Evolutionary conservation across 1,284 basidiomycete genomes (phyloP).

Genomic region (Leucocoprinus gongylophorus): DNA sequence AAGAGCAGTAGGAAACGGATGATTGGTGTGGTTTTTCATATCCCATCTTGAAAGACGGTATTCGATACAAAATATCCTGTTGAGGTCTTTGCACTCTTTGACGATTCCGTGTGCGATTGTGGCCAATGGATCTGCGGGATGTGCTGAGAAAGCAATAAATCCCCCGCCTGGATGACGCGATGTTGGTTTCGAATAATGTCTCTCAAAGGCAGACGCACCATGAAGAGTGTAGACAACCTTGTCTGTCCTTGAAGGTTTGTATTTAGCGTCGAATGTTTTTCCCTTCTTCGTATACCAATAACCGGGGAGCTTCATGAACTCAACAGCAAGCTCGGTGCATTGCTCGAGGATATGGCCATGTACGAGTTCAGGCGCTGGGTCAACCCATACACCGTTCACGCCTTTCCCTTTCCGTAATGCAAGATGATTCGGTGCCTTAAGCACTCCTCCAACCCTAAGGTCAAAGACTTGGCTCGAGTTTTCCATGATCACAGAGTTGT

Average conservation of each 20-base stretch:
- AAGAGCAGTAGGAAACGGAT: slow-evolving; percentile 48
- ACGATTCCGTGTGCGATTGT: not conserved
- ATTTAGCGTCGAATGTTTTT: not conserved
- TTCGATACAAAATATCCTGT: slow-evolving; percentile 31
- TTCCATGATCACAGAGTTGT: not conserved
- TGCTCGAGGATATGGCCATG: not conserved
- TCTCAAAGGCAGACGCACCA: not conserved
- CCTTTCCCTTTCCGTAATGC: slow-evolving; percentile 9
- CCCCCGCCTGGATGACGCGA: not conserved
- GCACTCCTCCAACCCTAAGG: not conserved
- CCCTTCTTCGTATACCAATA: slow-evolving; percentile 1
- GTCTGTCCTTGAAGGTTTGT: not conserved
- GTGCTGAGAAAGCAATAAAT: slow-evolving; percentile 2
- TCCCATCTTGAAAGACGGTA: slow-evolving; percentile 32
- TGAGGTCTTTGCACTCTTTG: slow-evolving; percentile 10
- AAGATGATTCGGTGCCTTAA: slow-evolving; percentile 7
- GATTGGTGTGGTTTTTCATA: slow-evolving; percentile 18
- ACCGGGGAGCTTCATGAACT: slow-evolving; percentile 2
- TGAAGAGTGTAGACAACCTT: slow-evolving; percentile 1
- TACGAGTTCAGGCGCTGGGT: slow-evolving; percentile 11
- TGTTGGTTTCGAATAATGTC: not conserved
- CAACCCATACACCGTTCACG: slow-evolving; percentile 16
- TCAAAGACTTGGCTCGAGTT: not conserved
- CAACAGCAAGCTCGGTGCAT: not conserved
- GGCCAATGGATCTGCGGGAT: slow-evolving; percentile 1